These are phyloP conservation scores for Aspergillus awamori DNA, from an alignment of 2,329 filamentous ascomycete genomes.

Conservation along the genomic window DNA sequence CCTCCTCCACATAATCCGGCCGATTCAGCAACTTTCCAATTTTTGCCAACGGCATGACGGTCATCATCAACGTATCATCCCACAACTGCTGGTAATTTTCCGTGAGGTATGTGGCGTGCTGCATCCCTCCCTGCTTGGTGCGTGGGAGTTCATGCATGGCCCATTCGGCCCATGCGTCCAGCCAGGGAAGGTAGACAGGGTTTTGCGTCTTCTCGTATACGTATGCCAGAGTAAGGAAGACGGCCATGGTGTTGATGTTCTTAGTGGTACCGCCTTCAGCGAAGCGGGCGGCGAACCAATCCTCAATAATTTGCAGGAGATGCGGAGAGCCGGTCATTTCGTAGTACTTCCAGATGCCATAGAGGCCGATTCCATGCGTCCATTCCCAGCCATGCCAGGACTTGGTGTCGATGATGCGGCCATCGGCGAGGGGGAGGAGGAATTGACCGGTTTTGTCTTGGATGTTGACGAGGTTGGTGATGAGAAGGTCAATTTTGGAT, in stretches of 20 bases:
- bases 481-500: constrained; percentile 65
- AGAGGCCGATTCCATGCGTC: constrained; percentile 79
- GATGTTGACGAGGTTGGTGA: constrained; percentile 76
- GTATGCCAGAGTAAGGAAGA: constrained; percentile 73
- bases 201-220: constrained; percentile 76
- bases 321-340: constrained; percentile 65
- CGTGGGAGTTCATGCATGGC: constrained; percentile 74
- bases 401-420: constrained; percentile 79
- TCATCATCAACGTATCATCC: constrained; percentile 91
- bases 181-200: constrained; percentile 71
- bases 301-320: constrained; percentile 67
- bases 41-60: constrained; percentile 76
- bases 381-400: constrained; percentile 77
- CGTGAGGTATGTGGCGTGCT: constrained; percentile 73
- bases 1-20: constrained; percentile 75
- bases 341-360: constrained; percentile 82
- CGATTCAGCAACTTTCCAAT: constrained; percentile 71
- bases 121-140: constrained; percentile 72
- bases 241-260: constrained; percentile 84
- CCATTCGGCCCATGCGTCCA: constrained; percentile 82
- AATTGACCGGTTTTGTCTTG: constrained; percentile 75
- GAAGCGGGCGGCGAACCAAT: constrained; percentile 73
- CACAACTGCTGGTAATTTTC: constrained; percentile 75
- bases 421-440: constrained; percentile 69
- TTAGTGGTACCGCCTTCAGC: constrained; percentile 73